These are phyloP conservation scores for Asterophora lycoperdoides DNA, from an alignment of 768 basidiomycete genomes.

Conservation along the genomic window DNA sequence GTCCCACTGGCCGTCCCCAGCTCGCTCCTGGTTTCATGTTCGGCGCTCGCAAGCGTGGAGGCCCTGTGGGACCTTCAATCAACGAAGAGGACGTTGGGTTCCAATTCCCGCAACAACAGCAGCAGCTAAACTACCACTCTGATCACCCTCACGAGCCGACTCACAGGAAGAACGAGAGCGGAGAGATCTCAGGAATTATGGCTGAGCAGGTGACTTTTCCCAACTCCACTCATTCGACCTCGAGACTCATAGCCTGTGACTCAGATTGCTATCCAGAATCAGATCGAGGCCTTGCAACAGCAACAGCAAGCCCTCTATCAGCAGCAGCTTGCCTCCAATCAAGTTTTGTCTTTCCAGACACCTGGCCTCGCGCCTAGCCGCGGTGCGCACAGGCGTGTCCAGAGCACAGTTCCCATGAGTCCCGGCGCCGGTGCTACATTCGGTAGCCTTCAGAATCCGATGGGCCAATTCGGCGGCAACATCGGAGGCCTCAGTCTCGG, in stretches of 20 bases:
- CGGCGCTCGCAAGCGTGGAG: slow-evolving; percentile 58
- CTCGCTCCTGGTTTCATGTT: slow-evolving; percentile 92
- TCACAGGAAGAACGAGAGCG: slow-evolving; percentile 59
- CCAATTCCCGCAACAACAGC: slow-evolving; percentile 64
- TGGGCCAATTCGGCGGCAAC: slow-evolving; percentile 61
- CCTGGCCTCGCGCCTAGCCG: slow-evolving; percentile 68
- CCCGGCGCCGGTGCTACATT: slow-evolving; percentile 43
- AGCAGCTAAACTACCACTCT: slow-evolving; percentile 22
- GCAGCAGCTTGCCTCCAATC: slow-evolving; percentile 85
- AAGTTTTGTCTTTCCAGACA: slow-evolving; percentile 76
- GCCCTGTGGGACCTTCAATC: slow-evolving; percentile 66
- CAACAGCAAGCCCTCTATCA: slow-evolving; percentile 90
- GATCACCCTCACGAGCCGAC: slow-evolving; percentile 31
- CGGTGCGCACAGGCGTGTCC: slow-evolving; percentile 72
- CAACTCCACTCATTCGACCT: slow-evolving; percentile 3
- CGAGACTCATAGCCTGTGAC: slow-evolving; percentile 2
- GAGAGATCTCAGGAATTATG: slow-evolving; percentile 87
- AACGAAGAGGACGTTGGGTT: slow-evolving; percentile 79
- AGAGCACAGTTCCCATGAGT: slow-evolving; percentile 72
- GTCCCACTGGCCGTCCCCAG: slow-evolving; percentile 80
- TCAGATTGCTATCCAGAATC: slow-evolving; percentile 84
- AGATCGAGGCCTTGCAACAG: slow-evolving; percentile 86
- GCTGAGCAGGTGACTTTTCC: slow-evolving; percentile 79
- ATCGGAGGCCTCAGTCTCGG: slow-evolving; percentile 49
- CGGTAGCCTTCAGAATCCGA: slow-evolving; percentile 46